Evolutionary conservation across 2,329 filamentous ascomycete genomes (phyloP), one percentile per base, ranked within the genome.

Genomic region (Dendryphion nanum): DNA sequence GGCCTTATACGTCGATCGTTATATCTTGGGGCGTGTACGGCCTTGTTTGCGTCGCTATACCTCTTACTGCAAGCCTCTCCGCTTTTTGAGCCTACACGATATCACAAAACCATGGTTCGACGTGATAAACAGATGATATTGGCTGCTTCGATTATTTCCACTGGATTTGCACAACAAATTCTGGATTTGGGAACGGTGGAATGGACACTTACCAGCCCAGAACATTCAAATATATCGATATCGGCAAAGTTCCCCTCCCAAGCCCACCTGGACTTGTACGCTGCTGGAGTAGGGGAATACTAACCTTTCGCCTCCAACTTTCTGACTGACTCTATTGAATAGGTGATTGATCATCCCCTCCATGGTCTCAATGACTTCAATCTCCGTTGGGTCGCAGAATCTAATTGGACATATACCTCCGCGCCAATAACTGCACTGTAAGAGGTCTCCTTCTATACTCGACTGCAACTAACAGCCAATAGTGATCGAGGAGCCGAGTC

Each of bases 341-440:
- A 73, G 5, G 67, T 78, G 3, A 81, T 81, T 45, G 71, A 69
- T 40, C 64, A 76, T 56, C 72, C 65, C n/a, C 74, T 79, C 39
- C 72, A 72, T 48, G 78, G 75, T 2, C 58, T 79, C 1, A 81
- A 81, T 42, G 78, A 82, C 48, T 79, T 81, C 49, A 67, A 80
- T 38, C 67, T 79, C 13, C 72, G 78, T 17, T 83, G 79, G 78
- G 68, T 83, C 18, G 69, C 70, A n/a, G 66, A 69, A 50, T 64
- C 65, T 12, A 78, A 82, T 51, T 83, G 80, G 79, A 83, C 77
- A 1, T 83, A 82, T 50, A 75, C 70, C 1, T 73, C 72, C n/a
- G 63, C 59, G 6, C 62, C 64, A 0, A 60, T 82, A 3, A 38
- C 30, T 5, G 19, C 30, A n/a, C 21, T 54, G 51, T 54, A 23